phyloP scores from a whole-genome alignment of 2,329 filamentous ascomycete genomes.

The Phyllosticta paracitricarpa region DNA sequence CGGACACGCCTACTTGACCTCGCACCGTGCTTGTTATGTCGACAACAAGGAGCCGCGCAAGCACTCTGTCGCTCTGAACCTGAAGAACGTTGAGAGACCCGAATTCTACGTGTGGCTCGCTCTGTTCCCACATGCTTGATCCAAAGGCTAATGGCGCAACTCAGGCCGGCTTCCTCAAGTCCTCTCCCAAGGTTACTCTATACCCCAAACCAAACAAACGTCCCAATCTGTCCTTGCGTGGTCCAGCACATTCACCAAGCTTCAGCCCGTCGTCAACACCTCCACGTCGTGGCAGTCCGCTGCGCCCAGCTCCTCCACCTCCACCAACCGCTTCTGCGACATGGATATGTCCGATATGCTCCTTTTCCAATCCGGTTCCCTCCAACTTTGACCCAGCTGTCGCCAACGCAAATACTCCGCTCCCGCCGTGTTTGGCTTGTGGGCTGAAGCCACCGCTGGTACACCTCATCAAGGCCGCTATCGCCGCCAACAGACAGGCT shows the following conservation, averaged over 20 bases:
- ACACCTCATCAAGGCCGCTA: constrained; percentile 76
- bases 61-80: constrained; percentile 72
- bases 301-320: constrained; percentile 36
- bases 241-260: constrained; percentile 30
- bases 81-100: constrained; percentile 82
- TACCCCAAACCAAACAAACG: constrained; percentile 70
- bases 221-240: constrained; percentile 22
- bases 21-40: constrained; percentile 90
- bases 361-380: constrained; percentile 84
- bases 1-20: constrained; percentile 92
- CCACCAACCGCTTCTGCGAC: constrained; percentile 44
- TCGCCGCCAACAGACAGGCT: constrained; percentile 52
- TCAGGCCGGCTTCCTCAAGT: constrained; percentile 85
- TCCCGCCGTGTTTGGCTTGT: constrained; percentile 83
- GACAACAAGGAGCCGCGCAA: constrained; percentile 78
- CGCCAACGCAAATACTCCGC: constrained; percentile 65
- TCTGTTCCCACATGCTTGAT: not conserved
- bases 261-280: constrained; percentile 20
- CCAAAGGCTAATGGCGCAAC: not conserved
- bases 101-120: constrained; percentile 65
- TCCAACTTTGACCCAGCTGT: constrained; percentile 84
- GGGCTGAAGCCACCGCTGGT: constrained; percentile 84
- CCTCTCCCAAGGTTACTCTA: constrained; percentile 85
- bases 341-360: constrained; percentile 95
- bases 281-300: constrained; percentile 26